Percentiles rank a stretch among this genome's conserved stretches.
Evolutionary conservation across 768 basidiomycete species (phyloP).

Genomic region (Boletus rubescentipes): DNA sequence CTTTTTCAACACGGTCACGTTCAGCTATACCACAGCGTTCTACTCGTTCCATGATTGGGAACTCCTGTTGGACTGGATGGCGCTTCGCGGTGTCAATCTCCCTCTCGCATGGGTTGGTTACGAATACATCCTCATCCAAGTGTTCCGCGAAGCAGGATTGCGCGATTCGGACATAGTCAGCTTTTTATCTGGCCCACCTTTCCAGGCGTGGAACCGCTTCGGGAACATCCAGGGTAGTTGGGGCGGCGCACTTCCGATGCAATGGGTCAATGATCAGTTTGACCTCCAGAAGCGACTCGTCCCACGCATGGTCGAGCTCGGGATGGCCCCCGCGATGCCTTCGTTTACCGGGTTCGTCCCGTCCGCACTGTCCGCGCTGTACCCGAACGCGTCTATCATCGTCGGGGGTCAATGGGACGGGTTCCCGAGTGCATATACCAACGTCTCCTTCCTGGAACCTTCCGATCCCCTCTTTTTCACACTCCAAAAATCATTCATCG

Average conservation of each 20-base stretch:
- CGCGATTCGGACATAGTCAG: constrained; percentile 32
- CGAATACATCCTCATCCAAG: constrained; percentile 37
- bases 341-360: constrained; percentile 45
- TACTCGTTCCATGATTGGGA: constrained; percentile 41
- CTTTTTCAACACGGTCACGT: constrained; percentile 45
- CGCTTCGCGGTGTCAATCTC: constrained; percentile 40
- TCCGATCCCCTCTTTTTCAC: constrained; percentile 38
- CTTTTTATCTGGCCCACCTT: constrained; percentile 41
- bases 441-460: constrained; percentile 42
- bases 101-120: constrained; percentile 44
- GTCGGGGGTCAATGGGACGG: constrained; percentile 36
- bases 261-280: constrained; percentile 41
- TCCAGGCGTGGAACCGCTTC: constrained; percentile 44
- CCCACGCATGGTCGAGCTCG: constrained; percentile 39
- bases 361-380: constrained; percentile 26
- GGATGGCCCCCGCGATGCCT: constrained; percentile 43
- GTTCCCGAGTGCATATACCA: constrained; percentile 34
- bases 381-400: constrained; percentile 37
- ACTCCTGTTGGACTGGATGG: constrained; percentile 42
- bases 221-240: constrained; percentile 44
- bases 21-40: constrained; percentile 41
- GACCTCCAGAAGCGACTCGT: constrained; percentile 37
- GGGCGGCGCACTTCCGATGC: constrained; percentile 35
- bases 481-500: constrained; percentile 39
- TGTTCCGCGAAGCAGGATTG: constrained; percentile 39